Percentiles rank a stretch among this genome's conserved stretches.
phyloP scores from a whole-genome alignment of 805 yeast genomes.

The Teunomyces funiuensis region DNA sequence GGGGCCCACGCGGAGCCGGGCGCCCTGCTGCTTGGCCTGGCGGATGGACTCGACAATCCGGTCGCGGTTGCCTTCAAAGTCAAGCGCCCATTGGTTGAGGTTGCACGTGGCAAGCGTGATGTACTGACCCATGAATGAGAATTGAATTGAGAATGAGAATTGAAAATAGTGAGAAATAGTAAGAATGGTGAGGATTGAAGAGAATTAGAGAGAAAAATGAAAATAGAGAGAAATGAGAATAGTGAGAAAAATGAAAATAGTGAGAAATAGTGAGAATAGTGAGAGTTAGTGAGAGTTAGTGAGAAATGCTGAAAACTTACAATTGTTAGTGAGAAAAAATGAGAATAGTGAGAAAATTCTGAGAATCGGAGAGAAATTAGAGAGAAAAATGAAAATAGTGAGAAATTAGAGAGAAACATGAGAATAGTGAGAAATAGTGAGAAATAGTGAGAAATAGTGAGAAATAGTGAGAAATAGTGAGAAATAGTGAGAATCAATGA shows the following conservation, averaged over 20 bases:
- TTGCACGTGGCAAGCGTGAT: constrained; percentile 92
- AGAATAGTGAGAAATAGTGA: too few species aligned
- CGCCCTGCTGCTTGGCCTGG: constrained; percentile 72
- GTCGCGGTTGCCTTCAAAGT: constrained; percentile 95
- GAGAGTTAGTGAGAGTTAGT: too few species aligned
- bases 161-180: too few species aligned
- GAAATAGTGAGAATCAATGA: not conserved
- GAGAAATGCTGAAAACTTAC: not conserved
- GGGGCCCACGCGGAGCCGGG: constrained; percentile 91
- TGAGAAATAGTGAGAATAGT: too few species aligned
- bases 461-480: not conserved
- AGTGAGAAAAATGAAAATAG: not conserved
- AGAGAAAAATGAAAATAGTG: too few species aligned
- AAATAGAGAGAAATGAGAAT: not conserved
- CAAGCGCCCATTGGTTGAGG: constrained; percentile 97
- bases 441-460: constrained; percentile 1
- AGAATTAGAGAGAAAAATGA: not conserved
- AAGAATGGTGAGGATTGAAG: not conserved
- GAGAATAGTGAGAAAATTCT: not conserved
- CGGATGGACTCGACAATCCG: constrained; percentile 79
- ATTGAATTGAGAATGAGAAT: not conserved
- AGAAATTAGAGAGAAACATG: too few species aligned
- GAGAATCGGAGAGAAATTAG: too few species aligned
- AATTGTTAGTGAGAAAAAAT: too few species aligned
- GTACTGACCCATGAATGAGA: constrained; percentile 68